Base-by-base conservation (phyloP, 1,284 basidiomycete species). In the Ganoderma sp. region DNA sequence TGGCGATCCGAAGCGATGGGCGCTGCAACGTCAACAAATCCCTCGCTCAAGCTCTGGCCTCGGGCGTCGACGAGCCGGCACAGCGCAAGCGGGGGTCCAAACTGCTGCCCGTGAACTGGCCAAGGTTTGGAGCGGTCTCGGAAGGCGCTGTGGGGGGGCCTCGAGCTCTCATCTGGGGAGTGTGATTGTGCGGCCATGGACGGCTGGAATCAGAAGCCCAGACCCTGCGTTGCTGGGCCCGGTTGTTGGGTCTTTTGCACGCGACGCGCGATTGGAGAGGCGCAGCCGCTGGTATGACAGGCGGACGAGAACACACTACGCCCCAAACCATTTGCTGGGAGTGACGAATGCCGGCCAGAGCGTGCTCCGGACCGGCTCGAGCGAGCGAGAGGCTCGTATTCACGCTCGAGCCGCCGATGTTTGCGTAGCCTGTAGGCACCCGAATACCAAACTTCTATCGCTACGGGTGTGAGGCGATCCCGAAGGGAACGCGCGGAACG, bases 41-140 rank as follows among this genome's bases (percentile, higher is more conserved):
- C 57, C 61, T 65, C 56, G 66, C 66, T 41, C 52, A 54, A 63
- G 42, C 32, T 58, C 50, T 50, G 48, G 62, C 34, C 63, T 32
- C 32, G 32, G 3, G 32, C 32, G 52, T 64, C 66, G 66, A 67
- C 66, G 66, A 67, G 64, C 63, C 63, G 61, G 65, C 32, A 54
- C 65, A 57, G 57, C 12, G 15, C n/a, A 41, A 59, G 19, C 39
- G 58, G 39, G 19, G n/a, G 34, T 17, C 17, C 32, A 14, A 28
- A 56, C 10, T 39, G 37, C 32, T 32, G 37, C 37, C 37, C 8
- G 10, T 39, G 37, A 1, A 39, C 37, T 39, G 37, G n/a, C 8
- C 45, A 48, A 48, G n/a, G 45, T 34, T 34, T 22, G 56, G 19
- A 39, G 56, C 37, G n/a, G 19, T 19, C 14, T 57, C 32, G 34